phyloP scores from a whole-genome alignment of 805 yeast species.

The Wickerhamomyces ciferrii region DNA sequence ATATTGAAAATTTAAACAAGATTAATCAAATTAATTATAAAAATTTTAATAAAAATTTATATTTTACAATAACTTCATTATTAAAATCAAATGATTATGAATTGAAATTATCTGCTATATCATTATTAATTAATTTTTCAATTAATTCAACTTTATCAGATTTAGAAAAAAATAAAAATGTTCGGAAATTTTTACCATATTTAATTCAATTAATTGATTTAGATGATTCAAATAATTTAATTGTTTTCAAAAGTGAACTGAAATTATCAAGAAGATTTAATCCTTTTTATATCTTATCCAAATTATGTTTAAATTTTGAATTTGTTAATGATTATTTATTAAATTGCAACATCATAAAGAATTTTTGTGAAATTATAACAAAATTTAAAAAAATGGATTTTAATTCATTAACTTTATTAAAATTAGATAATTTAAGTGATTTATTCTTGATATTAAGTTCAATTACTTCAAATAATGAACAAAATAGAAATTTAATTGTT shows the following conservation, averaged over 20 bases:
- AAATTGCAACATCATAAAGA: slow-evolving; percentile 26
- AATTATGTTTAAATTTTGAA: slow-evolving; percentile 28
- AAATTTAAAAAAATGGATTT: slow-evolving; percentile 16
- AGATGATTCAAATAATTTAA: slow-evolving; percentile 9
- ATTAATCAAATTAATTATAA: slow-evolving; percentile 12
- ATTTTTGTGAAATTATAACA: slow-evolving; percentile 24
- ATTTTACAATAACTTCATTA: slow-evolving; percentile 16
- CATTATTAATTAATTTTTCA: slow-evolving; percentile 15
- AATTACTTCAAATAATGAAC: slow-evolving; percentile 30
- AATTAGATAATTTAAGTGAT: slow-evolving; percentile 28
- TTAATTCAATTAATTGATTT: slow-evolving; percentile 17
- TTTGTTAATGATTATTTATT: slow-evolving; percentile 28
- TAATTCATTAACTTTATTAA: slow-evolving; percentile 21
- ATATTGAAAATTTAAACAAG: not conserved
- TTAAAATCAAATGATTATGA: slow-evolving; percentile 16
- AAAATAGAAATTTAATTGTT: slow-evolving; percentile 27
- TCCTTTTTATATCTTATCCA: slow-evolving; percentile 29
- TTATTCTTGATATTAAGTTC: slow-evolving; percentile 32
- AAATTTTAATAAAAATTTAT: slow-evolving; percentile 9
- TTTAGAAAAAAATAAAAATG: slow-evolving; percentile 7
- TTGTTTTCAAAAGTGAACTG: slow-evolving; percentile 12
- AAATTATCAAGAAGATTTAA: slow-evolving; percentile 17
- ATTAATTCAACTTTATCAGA: slow-evolving; percentile 10
- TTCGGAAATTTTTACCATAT: slow-evolving; percentile 17
- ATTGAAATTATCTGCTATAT: slow-evolving; percentile 15